These are phyloP conservation scores for Aureobasidium musti DNA, from an alignment of 2,329 filamentous ascomycete species.

Conservation along the genomic window DNA sequence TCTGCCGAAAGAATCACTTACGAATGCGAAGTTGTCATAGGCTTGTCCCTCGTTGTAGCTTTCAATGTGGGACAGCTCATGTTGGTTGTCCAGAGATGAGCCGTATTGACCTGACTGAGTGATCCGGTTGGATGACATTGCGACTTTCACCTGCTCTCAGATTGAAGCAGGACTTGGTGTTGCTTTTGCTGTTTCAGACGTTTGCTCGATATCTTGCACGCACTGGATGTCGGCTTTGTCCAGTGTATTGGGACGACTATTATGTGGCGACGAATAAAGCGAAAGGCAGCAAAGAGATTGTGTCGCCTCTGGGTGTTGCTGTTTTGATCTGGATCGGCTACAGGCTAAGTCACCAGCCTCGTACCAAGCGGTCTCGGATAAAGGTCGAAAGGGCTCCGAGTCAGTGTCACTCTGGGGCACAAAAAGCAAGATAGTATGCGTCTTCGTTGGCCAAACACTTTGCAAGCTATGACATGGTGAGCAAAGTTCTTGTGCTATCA, in stretches of 20 bases:
- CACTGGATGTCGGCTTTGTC: constrained; percentile 15
- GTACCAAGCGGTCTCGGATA: constrained; percentile 27
- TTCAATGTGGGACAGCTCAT: constrained; percentile 47
- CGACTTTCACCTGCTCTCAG: constrained; percentile 10
- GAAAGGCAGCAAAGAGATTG: constrained; percentile 13
- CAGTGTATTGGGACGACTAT: constrained; percentile 11
- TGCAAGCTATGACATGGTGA: constrained; percentile 23
- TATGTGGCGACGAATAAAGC: constrained; percentile 17
- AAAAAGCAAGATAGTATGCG: constrained; percentile 30
- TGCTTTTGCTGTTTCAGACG: constrained; percentile 31
- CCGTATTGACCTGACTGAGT: constrained; percentile 18
- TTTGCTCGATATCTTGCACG: constrained; percentile 22
- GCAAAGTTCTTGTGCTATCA: constrained; percentile 18
- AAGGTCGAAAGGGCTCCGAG: constrained; percentile 22
- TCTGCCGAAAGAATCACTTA: constrained; percentile 3
- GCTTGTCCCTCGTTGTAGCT: constrained; percentile 47
- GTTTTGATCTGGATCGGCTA: constrained; percentile 12
- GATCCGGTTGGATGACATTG: constrained; percentile 26
- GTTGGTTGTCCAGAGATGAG: constrained; percentile 28
- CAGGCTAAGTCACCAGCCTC: constrained; percentile 16
- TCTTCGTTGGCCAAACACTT: constrained; percentile 17
- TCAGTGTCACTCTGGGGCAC: constrained; percentile 27
- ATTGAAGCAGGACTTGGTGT: constrained; percentile 7
- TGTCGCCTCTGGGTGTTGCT: constrained; percentile 22
- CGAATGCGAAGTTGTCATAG: constrained; percentile 41